phyloP scores from a whole-genome alignment of 805 yeast species.

The Zygoascus flipseniorum region DNA sequence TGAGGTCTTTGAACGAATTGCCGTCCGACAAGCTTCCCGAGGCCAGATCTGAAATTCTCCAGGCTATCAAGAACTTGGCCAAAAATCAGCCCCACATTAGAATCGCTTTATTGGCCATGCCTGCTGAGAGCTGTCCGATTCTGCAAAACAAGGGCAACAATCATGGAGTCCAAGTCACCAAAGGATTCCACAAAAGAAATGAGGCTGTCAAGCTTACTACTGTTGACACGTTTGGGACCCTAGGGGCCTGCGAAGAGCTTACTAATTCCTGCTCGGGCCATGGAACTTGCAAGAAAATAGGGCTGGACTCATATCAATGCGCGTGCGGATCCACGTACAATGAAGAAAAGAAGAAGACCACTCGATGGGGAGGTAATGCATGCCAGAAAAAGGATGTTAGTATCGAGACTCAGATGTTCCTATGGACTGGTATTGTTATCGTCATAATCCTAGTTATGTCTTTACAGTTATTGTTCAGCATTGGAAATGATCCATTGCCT shows the following conservation, averaged over 20 bases:
- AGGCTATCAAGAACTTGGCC: slow-evolving; percentile 5
- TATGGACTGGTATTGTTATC: slow-evolving; percentile 55
- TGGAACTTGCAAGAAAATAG: slow-evolving; percentile 28
- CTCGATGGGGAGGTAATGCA: slow-evolving; percentile 36
- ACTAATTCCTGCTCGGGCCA: slow-evolving; percentile 32
- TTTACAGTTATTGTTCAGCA: slow-evolving; percentile 41
- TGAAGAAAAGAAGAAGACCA: slow-evolving; percentile 22
- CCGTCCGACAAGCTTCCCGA: not conserved
- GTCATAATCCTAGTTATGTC: slow-evolving; percentile 40
- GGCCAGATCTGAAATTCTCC: not conserved
- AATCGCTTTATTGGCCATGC: slow-evolving; percentile 8
- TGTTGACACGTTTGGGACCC: slow-evolving; percentile 11
- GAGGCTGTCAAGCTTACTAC: not conserved
- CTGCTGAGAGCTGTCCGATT: slow-evolving; percentile 5
- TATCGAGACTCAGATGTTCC: slow-evolving; percentile 54
- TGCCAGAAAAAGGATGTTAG: slow-evolving; percentile 65
- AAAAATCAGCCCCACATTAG: not conserved
- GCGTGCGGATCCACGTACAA: slow-evolving; percentile 27
- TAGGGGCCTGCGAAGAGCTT: slow-evolving; percentile 25
- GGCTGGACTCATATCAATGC: slow-evolving; percentile 26
- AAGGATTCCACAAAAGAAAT: not conserved
- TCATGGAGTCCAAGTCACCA: not conserved
- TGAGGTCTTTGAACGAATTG: slow-evolving; percentile 2
- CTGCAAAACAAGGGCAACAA: not conserved
- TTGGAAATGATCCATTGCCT: slow-evolving; percentile 58